These are phyloP conservation scores for Rhinocladiella similis DNA, from an alignment of 2,329 filamentous ascomycete genomes.

Conservation along the genomic window DNA sequence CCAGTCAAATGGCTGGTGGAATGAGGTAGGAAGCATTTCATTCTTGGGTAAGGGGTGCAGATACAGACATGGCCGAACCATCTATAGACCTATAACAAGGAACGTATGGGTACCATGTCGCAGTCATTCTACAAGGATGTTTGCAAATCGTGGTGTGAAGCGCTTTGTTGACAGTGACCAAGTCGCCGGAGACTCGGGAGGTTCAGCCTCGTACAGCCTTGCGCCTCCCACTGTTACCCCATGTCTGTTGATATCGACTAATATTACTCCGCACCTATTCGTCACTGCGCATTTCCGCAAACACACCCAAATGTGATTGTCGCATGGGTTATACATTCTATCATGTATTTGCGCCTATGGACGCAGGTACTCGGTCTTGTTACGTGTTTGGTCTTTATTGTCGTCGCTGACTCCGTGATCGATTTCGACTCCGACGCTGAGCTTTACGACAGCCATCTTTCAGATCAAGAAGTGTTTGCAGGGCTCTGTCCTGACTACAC, in stretches of 20 bases:
- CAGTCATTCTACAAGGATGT: too few relatives aligned
- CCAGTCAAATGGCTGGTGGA: too few relatives aligned
- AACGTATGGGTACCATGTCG: too few relatives aligned
- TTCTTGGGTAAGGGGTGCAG: too few relatives aligned
- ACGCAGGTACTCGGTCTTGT: background rate
- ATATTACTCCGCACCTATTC: background rate
- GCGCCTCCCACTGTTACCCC: background rate
- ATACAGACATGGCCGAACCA: too few relatives aligned
- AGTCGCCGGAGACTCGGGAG: too few relatives aligned
- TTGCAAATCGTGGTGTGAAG: background rate
- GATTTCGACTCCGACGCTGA: conserved; percentile 9
- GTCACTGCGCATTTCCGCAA: too few relatives aligned
- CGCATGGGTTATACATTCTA: background rate
- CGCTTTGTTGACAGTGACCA: background rate
- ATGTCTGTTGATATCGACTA: background rate
- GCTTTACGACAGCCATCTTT: conserved; percentile 15
- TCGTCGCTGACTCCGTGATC: background rate
- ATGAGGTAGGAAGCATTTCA: too few relatives aligned
- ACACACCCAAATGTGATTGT: background rate
- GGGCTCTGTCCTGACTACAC: conserved; percentile 33
- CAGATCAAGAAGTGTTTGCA: conserved; percentile 17
- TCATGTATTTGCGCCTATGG: background rate
- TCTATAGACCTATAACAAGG: too few relatives aligned
- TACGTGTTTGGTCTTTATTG: background rate
- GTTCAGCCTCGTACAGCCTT: background rate